phyloP scores from a whole-genome alignment of 2,329 filamentous ascomycete species.

The Plenodomus biglobosus region DNA sequence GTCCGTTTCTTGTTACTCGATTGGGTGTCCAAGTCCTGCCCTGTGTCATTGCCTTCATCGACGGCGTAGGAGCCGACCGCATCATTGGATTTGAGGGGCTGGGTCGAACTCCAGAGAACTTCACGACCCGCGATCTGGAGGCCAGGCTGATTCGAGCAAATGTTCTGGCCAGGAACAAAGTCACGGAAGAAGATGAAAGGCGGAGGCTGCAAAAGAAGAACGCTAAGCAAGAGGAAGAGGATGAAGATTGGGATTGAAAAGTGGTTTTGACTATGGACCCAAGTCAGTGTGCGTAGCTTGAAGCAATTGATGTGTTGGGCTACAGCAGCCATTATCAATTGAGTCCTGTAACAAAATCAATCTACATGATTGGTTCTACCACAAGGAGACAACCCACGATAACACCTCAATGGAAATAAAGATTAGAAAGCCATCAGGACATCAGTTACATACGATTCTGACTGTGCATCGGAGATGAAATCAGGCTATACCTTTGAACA shows the following conservation, averaged over 20 bases:
- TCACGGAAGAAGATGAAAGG: constrained; percentile 49
- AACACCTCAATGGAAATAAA: too few species aligned
- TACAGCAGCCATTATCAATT: too few species aligned
- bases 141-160: constrained; percentile 53
- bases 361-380: background rate
- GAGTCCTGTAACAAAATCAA: background rate
- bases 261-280: background rate
- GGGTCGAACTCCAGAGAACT: constrained; percentile 55
- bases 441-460: too few species aligned
- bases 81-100: constrained; percentile 63
- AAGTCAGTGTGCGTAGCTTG: background rate
- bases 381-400: too few species aligned
- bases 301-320: background rate
- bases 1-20: constrained; percentile 61
- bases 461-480: too few species aligned
- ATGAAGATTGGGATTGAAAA: constrained; percentile 56
- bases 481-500: too few species aligned
- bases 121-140: constrained; percentile 59
- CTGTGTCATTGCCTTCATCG: constrained; percentile 60
- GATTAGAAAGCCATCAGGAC: too few species aligned
- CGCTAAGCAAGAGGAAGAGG: constrained; percentile 42
- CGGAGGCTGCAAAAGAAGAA: constrained; percentile 32
- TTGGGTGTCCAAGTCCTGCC: constrained; percentile 60
- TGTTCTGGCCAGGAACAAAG: constrained; percentile 56
- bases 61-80: constrained; percentile 58